phyloP scores from a whole-genome alignment of 192 early-diverging fungal species.

The Umbelopsis ramanniana region DNA sequence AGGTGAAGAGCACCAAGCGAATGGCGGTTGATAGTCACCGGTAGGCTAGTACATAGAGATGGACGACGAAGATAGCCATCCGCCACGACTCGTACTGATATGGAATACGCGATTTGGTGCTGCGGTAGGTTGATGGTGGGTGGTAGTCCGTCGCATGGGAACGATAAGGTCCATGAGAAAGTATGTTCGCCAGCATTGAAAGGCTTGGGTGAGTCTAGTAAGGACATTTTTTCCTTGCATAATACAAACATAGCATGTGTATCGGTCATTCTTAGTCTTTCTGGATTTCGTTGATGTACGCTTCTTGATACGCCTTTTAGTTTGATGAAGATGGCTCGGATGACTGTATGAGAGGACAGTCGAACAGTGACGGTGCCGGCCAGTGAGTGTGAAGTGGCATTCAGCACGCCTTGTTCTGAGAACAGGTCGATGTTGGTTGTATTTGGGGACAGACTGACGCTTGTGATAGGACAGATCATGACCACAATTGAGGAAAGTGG shows the following conservation, averaged over 20 bases:
- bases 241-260: slow-evolving; percentile 3
- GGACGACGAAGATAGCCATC: slow-evolving; percentile 13
- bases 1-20: slow-evolving; percentile 2
- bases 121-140: slow-evolving; percentile 6
- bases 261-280: slow-evolving; percentile 13
- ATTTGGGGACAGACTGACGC: neutral
- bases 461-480: slow-evolving; percentile 13
- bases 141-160: slow-evolving; percentile 3
- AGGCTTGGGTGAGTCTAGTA: neutral
- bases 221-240: slow-evolving; percentile 7
- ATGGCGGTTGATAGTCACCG: neutral
- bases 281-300: slow-evolving; percentile 10
- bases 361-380: neutral
- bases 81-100: neutral
- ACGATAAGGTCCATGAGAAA: neutral
- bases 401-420: slow-evolving; percentile 12
- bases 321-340: slow-evolving; percentile 15
- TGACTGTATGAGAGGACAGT: neutral
- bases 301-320: slow-evolving; percentile 4
- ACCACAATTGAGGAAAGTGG: neutral
- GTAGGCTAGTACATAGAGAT: neutral
- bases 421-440: slow-evolving; percentile 1
- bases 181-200: slow-evolving; percentile 13
- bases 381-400: slow-evolving; percentile 3
- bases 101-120: neutral